These are phyloP conservation scores for Fusarium sp. DNA, from an alignment of 2,329 filamentous ascomycete species.

Conservation along the genomic window DNA sequence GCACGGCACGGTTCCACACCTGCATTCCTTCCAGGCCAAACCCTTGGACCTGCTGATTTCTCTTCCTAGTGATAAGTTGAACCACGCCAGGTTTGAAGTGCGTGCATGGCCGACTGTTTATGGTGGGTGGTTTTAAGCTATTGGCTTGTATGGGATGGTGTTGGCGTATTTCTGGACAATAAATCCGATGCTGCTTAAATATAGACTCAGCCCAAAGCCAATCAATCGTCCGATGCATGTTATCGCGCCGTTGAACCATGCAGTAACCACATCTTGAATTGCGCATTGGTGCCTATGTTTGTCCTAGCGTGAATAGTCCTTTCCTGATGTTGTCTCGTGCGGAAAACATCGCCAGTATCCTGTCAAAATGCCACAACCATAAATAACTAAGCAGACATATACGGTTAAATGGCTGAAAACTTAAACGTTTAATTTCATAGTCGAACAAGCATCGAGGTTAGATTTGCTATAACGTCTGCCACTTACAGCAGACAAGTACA, in stretches of 20 bases:
- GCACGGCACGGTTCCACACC: conserved; percentile 18
- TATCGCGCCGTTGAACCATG: neutral
- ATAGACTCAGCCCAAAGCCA: neutral
- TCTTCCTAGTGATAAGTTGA: conserved; percentile 7
- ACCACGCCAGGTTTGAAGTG: conserved; percentile 16
- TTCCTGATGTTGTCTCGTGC: neutral
- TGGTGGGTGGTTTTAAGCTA: neutral
- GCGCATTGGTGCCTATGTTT: conserved; percentile 9
- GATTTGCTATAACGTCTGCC: too few species aligned
- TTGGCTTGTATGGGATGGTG: neutral
- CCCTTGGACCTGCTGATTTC: neutral
- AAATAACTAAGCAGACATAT: neutral
- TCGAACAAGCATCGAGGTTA: too few species aligned
- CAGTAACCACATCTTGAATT: neutral
- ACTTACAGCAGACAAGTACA: too few species aligned
- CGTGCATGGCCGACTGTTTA: conserved; percentile 1
- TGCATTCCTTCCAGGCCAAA: conserved; percentile 15
- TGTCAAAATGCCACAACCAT: neutral
- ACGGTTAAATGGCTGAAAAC: too few species aligned
- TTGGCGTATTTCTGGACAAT: neutral
- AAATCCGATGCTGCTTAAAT: neutral
- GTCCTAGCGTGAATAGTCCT: neutral
- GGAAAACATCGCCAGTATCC: neutral
- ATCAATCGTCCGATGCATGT: neutral
- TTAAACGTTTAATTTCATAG: too few species aligned